Base-by-base conservation (phyloP, 768 basidiomycete genomes). In the Mycena metata region DNA sequence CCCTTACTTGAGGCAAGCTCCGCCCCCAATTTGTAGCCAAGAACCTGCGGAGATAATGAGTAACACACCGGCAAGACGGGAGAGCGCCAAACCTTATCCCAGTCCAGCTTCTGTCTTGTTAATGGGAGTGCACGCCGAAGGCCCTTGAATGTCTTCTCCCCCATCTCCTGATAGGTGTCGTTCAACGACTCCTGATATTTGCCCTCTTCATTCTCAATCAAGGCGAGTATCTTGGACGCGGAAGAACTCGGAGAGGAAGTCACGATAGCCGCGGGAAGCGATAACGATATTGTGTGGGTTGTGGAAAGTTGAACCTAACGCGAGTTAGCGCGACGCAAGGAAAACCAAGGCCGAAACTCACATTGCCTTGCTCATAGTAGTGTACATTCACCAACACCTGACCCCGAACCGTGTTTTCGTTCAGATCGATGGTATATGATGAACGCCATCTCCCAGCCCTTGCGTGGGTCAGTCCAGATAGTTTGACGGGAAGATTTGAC, bases 361-460 rank as follows among this genome's bases (percentile, higher is more conserved):
- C 95, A 77, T 96, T 97, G 72, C 97, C 97, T 76, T 98, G 95
- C 78, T 99, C 98, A 75, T 96, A 99, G 76, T 99, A 99, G 78
- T 99, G 98, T 15, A 98, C 91, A 73, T 96, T 93, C 49, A 94
- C 87, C 10, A 91, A 83, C 17, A 98, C 88, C 73, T 83, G 88
- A 0, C 96, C 96, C n/a, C 80, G 78, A 7, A 98, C 83, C 66
- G 80, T 85, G 60, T 87, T 51, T 45, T 86, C 82, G 19, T 84
- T 86, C 43, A 93, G 78, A 76, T 97, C 89, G 55, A 98, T 83
- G 11, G 82, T 77, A 77, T 98, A 99, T 71, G 91, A 86, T 8
- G 96, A 96, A 43, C 96, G 88, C 97, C 97, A 99, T 76, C 96
- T 85, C 39, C 97, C 97, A 33, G 96, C 92, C 96, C 96, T 97